These are phyloP conservation scores for Celoporthe dispersa DNA, from an alignment of 2,329 filamentous ascomycete genomes.

Conservation along the genomic window DNA sequence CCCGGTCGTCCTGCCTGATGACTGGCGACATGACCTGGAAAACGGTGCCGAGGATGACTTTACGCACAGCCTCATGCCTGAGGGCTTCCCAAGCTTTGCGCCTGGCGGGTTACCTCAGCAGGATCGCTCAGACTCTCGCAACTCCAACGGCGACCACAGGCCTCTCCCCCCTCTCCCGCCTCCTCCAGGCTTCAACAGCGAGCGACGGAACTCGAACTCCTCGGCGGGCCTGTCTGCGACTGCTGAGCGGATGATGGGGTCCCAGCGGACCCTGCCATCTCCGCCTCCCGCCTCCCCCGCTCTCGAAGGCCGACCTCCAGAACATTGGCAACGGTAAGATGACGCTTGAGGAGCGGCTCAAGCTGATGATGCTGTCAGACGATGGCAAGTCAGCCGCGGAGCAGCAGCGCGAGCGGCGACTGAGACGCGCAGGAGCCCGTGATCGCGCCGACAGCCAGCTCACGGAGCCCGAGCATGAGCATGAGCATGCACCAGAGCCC, in stretches of 20 bases:
- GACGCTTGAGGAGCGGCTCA: conserved; percentile 83
- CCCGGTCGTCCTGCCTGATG: conserved; percentile 94
- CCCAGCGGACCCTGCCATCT: conserved; percentile 71
- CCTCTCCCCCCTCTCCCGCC: conserved; percentile 83
- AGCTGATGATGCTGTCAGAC: conserved; percentile 85
- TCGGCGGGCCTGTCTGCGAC: conserved; percentile 70
- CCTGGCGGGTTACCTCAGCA: conserved; percentile 58
- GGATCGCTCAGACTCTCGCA: conserved; percentile 71
- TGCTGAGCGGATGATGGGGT: conserved; percentile 71
- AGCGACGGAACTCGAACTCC: conserved; percentile 54
- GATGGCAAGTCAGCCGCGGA: conserved; percentile 66
- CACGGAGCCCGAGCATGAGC: conserved; percentile 46
- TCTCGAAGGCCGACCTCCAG: conserved; percentile 76
- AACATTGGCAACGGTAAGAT: conserved; percentile 75
- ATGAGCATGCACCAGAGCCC: conserved; percentile 33
- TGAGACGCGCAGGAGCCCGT: conserved; percentile 63
- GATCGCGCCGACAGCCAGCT: conserved; percentile 45
- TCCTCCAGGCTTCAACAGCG: conserved; percentile 48
- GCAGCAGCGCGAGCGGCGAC: conserved; percentile 69
- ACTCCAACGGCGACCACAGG: conserved; percentile 79
- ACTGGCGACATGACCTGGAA: conserved; percentile 78
- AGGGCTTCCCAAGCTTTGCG: conserved; percentile 49
- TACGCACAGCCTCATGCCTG: conserved; percentile 71
- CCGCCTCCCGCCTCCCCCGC: conserved; percentile 69
- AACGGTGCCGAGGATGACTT: conserved; percentile 65